Base-by-base conservation (phyloP, 176 grass and related monocot species). In the Oryza glumipatula region DNA sequence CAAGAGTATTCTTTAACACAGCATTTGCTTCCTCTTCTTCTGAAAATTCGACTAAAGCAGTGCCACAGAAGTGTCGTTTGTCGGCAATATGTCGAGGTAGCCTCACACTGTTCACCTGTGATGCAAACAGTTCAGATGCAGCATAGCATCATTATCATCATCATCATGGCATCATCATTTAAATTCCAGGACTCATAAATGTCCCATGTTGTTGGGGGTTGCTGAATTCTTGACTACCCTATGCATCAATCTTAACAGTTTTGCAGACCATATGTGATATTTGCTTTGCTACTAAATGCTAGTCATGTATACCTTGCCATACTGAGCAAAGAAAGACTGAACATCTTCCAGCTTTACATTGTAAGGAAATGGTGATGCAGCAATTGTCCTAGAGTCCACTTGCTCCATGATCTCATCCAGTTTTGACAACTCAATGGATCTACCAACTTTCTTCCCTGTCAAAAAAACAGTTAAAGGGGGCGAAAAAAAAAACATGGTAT, bases 71-170 rank as follows among this genome's bases (percentile, higher is more conserved):
- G 78, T 87, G 76, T 43, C 89, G 88, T 84, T 89, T 92, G 72
- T 98, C 89, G 24, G 79, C 73, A 81, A 94, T 70, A 94, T 96
- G 96, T 9, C 88, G 84, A 39, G 96, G 93, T 73, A 99, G 86
- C 78, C 93, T 89, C 46, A 99, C 94, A 49, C 96, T 99, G 52
- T 96, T 99, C 65, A 99, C 96, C 96, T 99, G 78, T 11, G 77
- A 90, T 68, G 47, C 43, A 85, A 82, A 43, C 13, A 68, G 63
- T 74, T 74, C 43, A 79, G 41, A 35, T 47, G 83, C 36, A 74
- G 61, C 2, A 41, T 22, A 79, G 0, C 15, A 78, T 65, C 48
- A 81, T 65, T 38, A 81, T 41, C 33, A 74, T 35, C 32, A 48
- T 47, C 74, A 43, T 38, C 2, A 41, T 22, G 73, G 0, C 21